phyloP scores from a whole-genome alignment of 2,329 filamentous ascomycete genomes.

The Aspergillus niger region DNA sequence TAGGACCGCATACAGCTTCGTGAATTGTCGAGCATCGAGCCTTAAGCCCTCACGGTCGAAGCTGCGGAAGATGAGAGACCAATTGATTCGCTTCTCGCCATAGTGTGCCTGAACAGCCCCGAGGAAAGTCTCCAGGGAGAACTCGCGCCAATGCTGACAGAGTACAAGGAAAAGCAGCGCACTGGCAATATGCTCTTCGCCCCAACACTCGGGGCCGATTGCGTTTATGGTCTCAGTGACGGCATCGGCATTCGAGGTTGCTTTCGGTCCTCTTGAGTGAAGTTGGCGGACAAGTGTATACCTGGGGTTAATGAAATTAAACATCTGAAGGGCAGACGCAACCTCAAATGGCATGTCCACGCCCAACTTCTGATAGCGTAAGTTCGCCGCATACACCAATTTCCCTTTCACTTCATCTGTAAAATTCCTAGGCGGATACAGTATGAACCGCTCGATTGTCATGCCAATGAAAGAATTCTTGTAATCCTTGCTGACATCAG shows the following conservation, averaged over 20 bases:
- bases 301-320: conserved; percentile 45
- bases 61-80: conserved; percentile 70
- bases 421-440: conserved; percentile 84
- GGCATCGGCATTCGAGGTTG: conserved; percentile 74
- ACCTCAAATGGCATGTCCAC: conserved; percentile 46
- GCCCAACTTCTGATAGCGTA: conserved; percentile 67
- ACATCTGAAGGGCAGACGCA: conserved; percentile 48
- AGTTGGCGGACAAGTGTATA: conserved; percentile 62
- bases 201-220: conserved; percentile 65
- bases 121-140: conserved; percentile 70
- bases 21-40: conserved; percentile 77
- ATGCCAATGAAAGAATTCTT: conserved; percentile 71
- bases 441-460: conserved; percentile 82
- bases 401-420: conserved; percentile 73
- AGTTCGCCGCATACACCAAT: conserved; percentile 62
- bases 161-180: conserved; percentile 72
- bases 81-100: conserved; percentile 60
- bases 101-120: conserved; percentile 58
- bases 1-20: conserved; percentile 77
- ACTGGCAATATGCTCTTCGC: conserved; percentile 78
- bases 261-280: conserved; percentile 71
- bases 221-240: conserved; percentile 61
- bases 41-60: conserved; percentile 80
- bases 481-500: conserved; percentile 66
- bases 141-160: conserved; percentile 62